A percentile compares a stretch with the other conserved stretches of the same genome.
phyloP scores from a whole-genome alignment of 176 grass and related monocot species.

The Carex pumila region DNA sequence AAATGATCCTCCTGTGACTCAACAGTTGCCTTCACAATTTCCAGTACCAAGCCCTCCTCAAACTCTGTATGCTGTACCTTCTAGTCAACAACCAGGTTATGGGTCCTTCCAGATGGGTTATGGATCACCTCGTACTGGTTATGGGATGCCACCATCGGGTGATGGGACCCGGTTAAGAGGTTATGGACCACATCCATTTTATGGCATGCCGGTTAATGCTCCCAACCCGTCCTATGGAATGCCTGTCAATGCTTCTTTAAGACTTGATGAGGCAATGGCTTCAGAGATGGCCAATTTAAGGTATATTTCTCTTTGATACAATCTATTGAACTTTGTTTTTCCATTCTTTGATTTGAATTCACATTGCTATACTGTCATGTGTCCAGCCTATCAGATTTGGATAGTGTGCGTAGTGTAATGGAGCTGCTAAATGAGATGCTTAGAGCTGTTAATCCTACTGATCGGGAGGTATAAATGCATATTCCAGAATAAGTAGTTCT shows the following conservation, averaged over 20 bases:
- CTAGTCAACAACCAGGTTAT: constrained; percentile 18
- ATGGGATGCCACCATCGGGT: constrained; percentile 7
- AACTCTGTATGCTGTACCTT: background rate
- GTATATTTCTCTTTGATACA: constrained; percentile 11
- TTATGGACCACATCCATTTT: background rate
- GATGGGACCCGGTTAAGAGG: background rate
- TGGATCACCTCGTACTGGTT: constrained; percentile 12
- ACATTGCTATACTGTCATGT: background rate
- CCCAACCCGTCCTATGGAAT: constrained; percentile 31
- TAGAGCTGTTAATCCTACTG: constrained; percentile 57
- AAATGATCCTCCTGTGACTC: background rate
- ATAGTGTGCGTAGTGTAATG: constrained; percentile 36
- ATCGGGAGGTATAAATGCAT: constrained; percentile 42
- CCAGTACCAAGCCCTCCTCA: constrained; percentile 12
- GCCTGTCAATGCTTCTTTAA: constrained; percentile 42
- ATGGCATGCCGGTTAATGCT: constrained; percentile 10
- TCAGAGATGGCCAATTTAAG: constrained; percentile 47
- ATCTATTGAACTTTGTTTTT: background rate
- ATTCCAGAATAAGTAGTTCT: background rate
- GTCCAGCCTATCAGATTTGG: constrained; percentile 55
- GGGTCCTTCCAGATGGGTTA: background rate
- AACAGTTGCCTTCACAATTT: background rate
- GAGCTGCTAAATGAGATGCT: constrained; percentile 80
- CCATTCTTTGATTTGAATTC: background rate
- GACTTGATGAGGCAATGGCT: constrained; percentile 71